Percentiles rank a stretch among this genome's conserved stretches.
Evolutionary conservation across 257 asterid genomes (phyloP).

Genomic region (Mentha longifolia): DNA sequence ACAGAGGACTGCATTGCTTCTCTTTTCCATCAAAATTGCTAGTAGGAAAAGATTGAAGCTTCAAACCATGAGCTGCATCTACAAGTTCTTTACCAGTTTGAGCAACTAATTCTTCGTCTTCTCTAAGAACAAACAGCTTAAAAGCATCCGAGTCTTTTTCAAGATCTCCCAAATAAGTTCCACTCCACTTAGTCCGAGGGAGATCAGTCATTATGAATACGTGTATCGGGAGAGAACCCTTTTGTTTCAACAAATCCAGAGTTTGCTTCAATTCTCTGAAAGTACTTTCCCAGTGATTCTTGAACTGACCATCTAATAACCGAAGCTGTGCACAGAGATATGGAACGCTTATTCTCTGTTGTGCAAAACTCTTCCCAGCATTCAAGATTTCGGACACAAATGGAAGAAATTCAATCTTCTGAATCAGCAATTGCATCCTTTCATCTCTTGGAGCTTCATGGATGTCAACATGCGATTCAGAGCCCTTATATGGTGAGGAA

Average conservation of each 20-base stretch:
- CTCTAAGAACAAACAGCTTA: slow-evolving; percentile 60
- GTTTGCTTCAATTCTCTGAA: slow-evolving; percentile 60
- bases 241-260: slow-evolving; percentile 58
- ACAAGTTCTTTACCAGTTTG: slow-evolving; percentile 60
- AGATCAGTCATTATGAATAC: slow-evolving; percentile 94
- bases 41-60: slow-evolving; percentile 39
- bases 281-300: slow-evolving; percentile 75
- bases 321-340: slow-evolving; percentile 91
- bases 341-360: slow-evolving; percentile 59
- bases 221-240: slow-evolving; percentile 65
- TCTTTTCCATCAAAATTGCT: slow-evolving; percentile 34
- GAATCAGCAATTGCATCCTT: slow-evolving; percentile 58
- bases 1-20: slow-evolving; percentile 44
- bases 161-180: slow-evolving; percentile 72
- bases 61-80: slow-evolving; percentile 36
- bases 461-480: slow-evolving; percentile 87
- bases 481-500: slow-evolving; percentile 76
- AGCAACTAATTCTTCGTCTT: slow-evolving; percentile 56
- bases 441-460: slow-evolving; percentile 61
- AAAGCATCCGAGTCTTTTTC: slow-evolving; percentile 53
- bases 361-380: slow-evolving; percentile 80
- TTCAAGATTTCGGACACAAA: slow-evolving; percentile 64
- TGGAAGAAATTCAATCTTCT: slow-evolving; percentile 72
- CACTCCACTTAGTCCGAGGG: slow-evolving; percentile 70
- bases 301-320: slow-evolving; percentile 92